These are phyloP conservation scores for Naumovozyma castellii DNA, from an alignment of 805 yeast genomes.

Conservation along the genomic window DNA sequence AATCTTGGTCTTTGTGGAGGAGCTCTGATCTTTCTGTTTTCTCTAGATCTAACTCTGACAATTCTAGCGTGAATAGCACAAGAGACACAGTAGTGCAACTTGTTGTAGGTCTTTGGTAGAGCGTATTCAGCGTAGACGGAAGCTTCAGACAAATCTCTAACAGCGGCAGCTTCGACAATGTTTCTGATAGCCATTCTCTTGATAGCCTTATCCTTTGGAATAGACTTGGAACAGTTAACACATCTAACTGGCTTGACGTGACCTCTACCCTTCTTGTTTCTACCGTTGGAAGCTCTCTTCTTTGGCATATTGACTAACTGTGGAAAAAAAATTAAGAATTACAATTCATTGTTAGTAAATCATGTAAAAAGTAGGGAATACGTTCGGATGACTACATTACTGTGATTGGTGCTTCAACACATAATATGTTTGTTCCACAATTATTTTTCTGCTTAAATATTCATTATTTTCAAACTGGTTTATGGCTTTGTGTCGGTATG, in stretches of 20 bases:
- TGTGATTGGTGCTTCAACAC: too few relatives aligned
- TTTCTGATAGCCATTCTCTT: conserved; percentile 99
- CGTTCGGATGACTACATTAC: too few relatives aligned
- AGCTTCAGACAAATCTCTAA: conserved; percentile 99
- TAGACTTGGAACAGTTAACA: conserved; percentile 99
- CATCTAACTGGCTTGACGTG: conserved; percentile 99
- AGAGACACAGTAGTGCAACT: conserved; percentile 99
- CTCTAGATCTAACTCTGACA: conserved; percentile 99
- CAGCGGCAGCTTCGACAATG: conserved; percentile 99
- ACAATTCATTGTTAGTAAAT: not conserved
- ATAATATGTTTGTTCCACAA: too few relatives aligned
- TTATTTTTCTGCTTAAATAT: too few relatives aligned
- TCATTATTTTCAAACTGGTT: too few relatives aligned
- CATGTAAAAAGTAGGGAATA: too few relatives aligned
- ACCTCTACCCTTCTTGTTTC: conserved; percentile 99
- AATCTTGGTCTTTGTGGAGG: conserved; percentile 99
- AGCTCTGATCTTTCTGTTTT: conserved; percentile 96
- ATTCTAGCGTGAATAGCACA: conserved; percentile 99
- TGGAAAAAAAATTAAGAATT: not conserved
- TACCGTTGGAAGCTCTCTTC: conserved; percentile 99
- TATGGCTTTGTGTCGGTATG: too few relatives aligned
- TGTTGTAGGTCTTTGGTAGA: conserved; percentile 98
- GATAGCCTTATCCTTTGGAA: conserved; percentile 99
- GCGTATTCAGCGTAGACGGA: conserved; percentile 99
- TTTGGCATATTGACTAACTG: conserved; percentile 71